Base-by-base conservation (phyloP, 2,329 filamentous ascomycete species). In the Epichloe glyceriae region DNA sequence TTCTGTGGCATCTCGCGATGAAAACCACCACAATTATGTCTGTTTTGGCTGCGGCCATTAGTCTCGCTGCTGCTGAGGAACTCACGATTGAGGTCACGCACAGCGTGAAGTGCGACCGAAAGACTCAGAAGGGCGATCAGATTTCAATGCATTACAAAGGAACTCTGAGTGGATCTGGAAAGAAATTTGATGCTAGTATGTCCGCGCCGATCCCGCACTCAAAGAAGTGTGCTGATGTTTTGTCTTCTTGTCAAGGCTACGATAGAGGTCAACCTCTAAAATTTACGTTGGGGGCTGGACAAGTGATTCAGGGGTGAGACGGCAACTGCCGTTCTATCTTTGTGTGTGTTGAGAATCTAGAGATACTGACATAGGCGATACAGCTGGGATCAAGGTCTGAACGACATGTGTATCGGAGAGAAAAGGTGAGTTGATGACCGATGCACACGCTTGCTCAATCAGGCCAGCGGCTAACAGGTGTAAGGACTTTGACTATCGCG, bases 361-460 rank as follows among this genome's bases (percentile, higher is more conserved):
- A 60, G 43, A 64, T 53, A 52, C 17, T 48, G 22, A 48, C 38
- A 49, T 43, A 14, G 8, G 8, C 30, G 40, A 47, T 22, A 46
- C 55, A 87, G 83, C 63, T 96, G 90, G 91, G 91, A 97, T 61
- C 70, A 94, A 64, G 91, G 91, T 47, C 77, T 97, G 39, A 61
- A 93, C 50, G 87, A 87, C 63, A 96, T 97, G 90, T 97, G 93
- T 70, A 85, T 94, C 60, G 91, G 93, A 55, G 91, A 97, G 75
- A 91, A 90, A 75, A 80, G 78, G 75, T 73, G 60, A 69, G 68
- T 59, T 52, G 33, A 38, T 33, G 12, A 17, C 4, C 14, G 19
- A 14, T n/a, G 30, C n/a, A 22, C 2, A 12, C 5, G 10, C 2
- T 17, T 38, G 12, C 11, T 22, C 12, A 11, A 22, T 3, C 17